Evolutionary conservation across 2,329 filamentous ascomycete species (phyloP).

Genomic region (Nemania sp.): DNA sequence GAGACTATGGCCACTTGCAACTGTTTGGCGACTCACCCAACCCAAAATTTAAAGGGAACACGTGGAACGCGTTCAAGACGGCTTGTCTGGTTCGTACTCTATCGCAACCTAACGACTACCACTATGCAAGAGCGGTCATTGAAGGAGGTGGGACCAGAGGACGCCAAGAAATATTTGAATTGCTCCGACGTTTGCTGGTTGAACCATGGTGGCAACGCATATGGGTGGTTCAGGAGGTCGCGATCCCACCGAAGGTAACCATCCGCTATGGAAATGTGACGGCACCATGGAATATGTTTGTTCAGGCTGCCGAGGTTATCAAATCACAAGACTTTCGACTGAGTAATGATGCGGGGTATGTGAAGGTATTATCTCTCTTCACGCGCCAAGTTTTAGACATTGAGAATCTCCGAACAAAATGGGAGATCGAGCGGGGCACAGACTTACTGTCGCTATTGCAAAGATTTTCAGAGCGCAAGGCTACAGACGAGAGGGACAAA

Average conservation of each 20-base stretch:
- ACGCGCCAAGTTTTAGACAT: neutral
- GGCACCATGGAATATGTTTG: neutral
- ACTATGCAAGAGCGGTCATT: neutral
- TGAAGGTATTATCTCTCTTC: neutral
- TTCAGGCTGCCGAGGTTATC: neutral
- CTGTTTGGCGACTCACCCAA: neutral
- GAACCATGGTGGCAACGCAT: constrained; percentile 7
- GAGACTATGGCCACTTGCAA: neutral
- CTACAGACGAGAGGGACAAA: constrained; percentile 4
- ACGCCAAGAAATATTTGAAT: neutral
- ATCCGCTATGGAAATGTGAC: constrained; percentile 2
- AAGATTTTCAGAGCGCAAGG: neutral
- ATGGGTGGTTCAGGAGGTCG: constrained; percentile 9
- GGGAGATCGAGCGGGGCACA: neutral
- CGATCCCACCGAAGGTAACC: neutral
- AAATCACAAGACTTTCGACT: neutral
- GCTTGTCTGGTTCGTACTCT: neutral
- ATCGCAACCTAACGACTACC: neutral
- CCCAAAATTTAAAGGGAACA: neutral
- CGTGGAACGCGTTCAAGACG: neutral
- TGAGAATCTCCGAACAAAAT: neutral
- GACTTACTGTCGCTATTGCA: neutral
- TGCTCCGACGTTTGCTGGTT: neutral
- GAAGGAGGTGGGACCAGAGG: neutral
- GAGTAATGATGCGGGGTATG: neutral